These are phyloP conservation scores for Wickerhamomyces alni DNA, from an alignment of 805 yeast genomes.

Conservation along the genomic window DNA sequence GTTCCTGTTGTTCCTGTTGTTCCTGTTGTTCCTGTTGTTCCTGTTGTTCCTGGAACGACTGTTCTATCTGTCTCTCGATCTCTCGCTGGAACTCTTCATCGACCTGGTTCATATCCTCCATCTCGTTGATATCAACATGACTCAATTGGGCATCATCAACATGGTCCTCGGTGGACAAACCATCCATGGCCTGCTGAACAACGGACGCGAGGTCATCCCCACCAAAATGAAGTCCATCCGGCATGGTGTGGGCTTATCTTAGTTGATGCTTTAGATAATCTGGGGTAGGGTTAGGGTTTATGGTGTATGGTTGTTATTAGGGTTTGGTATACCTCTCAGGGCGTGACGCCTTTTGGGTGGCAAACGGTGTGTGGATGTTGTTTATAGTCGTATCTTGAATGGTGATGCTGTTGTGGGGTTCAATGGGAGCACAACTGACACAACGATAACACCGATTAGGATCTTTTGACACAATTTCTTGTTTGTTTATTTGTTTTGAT, in stretches of 20 bases:
- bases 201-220: conserved; percentile 32
- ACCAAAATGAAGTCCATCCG: conserved; percentile 8
- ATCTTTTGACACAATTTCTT: conserved; percentile 5
- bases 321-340: too few species aligned
- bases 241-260: neutral
- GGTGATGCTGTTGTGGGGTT: too few species aligned
- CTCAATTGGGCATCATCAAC: neutral
- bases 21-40: conserved; percentile 5
- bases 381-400: too few species aligned
- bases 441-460: neutral
- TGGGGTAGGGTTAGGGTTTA: neutral
- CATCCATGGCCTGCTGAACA: conserved; percentile 33
- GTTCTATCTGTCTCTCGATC: conserved; percentile 20
- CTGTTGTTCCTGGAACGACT: conserved; percentile 11
- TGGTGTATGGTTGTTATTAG: neutral
- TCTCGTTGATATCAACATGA: neutral
- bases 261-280: neutral
- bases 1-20: conserved; percentile 9
- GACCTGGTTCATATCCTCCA: neutral
- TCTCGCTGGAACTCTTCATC: conserved; percentile 19
- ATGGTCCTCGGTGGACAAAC: conserved; percentile 8
- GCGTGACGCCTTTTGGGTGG: neutral
- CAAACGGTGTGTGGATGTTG: neutral
- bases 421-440: neutral
- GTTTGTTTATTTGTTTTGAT: conserved; percentile 1